Base-by-base conservation (phyloP, 2,329 filamentous ascomycete species). In the Scleromitrula shiraiana region DNA sequence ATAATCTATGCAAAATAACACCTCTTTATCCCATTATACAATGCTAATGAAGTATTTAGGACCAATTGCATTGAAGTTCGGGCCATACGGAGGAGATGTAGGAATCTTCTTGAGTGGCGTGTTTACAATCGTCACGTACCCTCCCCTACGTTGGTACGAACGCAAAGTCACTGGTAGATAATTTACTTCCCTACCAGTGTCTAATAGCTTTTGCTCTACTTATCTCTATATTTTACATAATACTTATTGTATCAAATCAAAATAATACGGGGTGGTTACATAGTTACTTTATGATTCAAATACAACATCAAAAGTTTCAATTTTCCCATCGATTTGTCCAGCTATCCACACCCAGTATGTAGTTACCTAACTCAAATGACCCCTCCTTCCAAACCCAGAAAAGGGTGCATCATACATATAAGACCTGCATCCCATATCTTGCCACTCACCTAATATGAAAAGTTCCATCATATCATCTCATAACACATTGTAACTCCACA, bases 1-100 rank as follows among this genome's bases (percentile, higher is more conserved):
- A 42, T 7, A 9, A n/a, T 32, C 26, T 20, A 17, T 19, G 19
- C 14, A 14, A 7, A 5, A 2, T 5, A 10, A n/a, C 2, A 10
- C 6, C 5, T 29, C 36, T 12, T 32, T 5, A 7, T 17, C 15
- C 7, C 7, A 29, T 41, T n/a, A 8, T 27, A 9, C 14, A 17
- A 19, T 14, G 12, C 32, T 37, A 38, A 44, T 14, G 45, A 17
- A n/a, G 7, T 1, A 17, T 14, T 8, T 20, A 59, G 57, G 60
- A 17, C 57, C 59, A 5, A 62, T 63, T 30, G 60, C 61, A 5
- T 32, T 32, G 3, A 59, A 58, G 36, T 62, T 63, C 30, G 58
- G 61, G 4, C 51, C 44, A 1, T 59, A 41, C 30, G 61, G 61
- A 37, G 61, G 60, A 15, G 61, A 63, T 50, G 59, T 63, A 2